A percentile compares a stretch with the other conserved stretches of the same genome.
Evolutionary conservation across 495 filamentous ascomycete genomes (phyloP).

Genomic region (Neohortaea acidophila): DNA sequence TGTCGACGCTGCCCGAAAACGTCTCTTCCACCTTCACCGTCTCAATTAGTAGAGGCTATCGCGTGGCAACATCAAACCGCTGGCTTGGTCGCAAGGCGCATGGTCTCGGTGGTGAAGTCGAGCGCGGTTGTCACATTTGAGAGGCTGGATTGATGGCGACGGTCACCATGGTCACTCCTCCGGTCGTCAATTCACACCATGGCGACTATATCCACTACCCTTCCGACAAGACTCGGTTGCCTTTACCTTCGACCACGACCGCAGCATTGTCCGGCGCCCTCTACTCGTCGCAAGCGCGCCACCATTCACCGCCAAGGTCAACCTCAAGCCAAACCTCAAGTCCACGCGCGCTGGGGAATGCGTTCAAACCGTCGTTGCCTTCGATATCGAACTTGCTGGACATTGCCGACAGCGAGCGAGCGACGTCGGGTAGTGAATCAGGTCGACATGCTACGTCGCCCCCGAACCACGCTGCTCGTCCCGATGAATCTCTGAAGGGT

Average conservation of each 20-base stretch:
- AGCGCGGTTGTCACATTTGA: no score
- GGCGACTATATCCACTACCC: no score
- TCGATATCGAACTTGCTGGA: slow-evolving; percentile 27
- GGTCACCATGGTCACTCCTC: slow-evolving; percentile 12
- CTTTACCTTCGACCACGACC: slow-evolving; percentile 7
- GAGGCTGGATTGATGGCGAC: slow-evolving; percentile 1
- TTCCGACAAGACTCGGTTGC: no score
- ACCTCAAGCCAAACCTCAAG: slow-evolving; percentile 3
- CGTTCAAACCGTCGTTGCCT: slow-evolving; percentile 23
- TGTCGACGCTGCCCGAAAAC: no score
- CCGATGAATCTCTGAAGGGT: neutral
- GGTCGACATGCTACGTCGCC: neutral
- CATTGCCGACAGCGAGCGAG: slow-evolving; percentile 20
- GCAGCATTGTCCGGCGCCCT: slow-evolving; percentile 8
- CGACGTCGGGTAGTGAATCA: neutral
- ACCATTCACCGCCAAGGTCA: neutral
- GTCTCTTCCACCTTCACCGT: no score
- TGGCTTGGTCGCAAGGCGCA: no score
- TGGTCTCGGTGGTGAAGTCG: no score
- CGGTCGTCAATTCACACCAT: slow-evolving; percentile 3
- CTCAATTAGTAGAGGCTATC: no score
- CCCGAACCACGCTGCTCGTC: neutral
- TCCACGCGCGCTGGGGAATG: slow-evolving; percentile 14
- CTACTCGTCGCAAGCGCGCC: slow-evolving; percentile 1
- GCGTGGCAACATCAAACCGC: no score